Conservation (phyloP, 495 filamentous ascomycete genomes). For the Echria macrotheca region DNA sequence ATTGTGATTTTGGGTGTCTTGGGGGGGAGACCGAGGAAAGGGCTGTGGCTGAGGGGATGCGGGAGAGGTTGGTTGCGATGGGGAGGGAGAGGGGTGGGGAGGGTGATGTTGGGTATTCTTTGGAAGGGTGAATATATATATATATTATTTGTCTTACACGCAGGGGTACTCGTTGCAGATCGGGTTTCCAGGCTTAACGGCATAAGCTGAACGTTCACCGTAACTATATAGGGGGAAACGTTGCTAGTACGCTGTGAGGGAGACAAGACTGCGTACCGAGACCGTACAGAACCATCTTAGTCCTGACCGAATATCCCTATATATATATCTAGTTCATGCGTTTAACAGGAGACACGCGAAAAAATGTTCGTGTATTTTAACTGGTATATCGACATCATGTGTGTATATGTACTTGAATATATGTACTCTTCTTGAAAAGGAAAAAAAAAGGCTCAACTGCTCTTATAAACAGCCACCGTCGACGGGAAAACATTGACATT, state of each 20-base stretch:
- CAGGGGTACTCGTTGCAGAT: background rate
- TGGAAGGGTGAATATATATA: slow-evolving; percentile 27
- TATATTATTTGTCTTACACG: background rate
- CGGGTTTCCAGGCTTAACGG: no score
- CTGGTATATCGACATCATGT: background rate
- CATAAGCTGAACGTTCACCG: no score
- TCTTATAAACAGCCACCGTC: slow-evolving; percentile 39
- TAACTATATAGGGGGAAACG: no score
- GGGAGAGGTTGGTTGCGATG: slow-evolving; percentile 52
- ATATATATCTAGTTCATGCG: no score
- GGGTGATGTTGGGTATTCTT: no score
- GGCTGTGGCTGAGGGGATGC: slow-evolving; percentile 49
- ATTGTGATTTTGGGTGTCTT: slow-evolving; percentile 47
- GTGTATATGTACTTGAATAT: background rate
- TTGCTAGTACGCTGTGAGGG: no score
- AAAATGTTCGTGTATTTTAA: no score
- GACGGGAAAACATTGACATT: slow-evolving; percentile 43
- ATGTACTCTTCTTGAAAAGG: background rate
- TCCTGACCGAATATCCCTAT: no score
- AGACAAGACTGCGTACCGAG: no score
- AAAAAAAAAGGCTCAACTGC: slow-evolving; percentile 16
- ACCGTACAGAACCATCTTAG: no score
- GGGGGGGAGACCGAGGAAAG: slow-evolving; percentile 43
- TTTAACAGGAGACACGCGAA: no score
- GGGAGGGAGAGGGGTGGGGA: slow-evolving; percentile 54